Evolutionary conservation across 805 yeast genomes (phyloP).

Genomic region (Metschnikowia kunwiensis): DNA sequence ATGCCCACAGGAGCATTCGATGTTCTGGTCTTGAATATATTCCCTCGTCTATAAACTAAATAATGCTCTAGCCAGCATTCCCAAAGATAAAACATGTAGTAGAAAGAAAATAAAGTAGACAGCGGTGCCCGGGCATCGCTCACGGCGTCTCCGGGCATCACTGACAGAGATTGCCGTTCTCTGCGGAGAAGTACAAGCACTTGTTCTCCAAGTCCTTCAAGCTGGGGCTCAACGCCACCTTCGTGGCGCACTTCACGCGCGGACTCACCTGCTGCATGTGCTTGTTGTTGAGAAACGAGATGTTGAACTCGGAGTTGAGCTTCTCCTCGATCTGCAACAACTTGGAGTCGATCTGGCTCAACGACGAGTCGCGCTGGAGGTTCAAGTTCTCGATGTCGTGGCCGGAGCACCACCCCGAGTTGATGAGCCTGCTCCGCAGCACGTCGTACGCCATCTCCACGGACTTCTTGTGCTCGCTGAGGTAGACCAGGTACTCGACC

Average conservation of each 20-base stretch:
- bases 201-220: slow-evolving; percentile 34
- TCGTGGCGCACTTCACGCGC: slow-evolving; percentile 2
- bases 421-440: slow-evolving; percentile 30
- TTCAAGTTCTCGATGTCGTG: slow-evolving; percentile 39
- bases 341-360: slow-evolving; percentile 38
- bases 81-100: slow-evolving; percentile 6
- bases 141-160: not conserved
- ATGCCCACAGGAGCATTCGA: too few species aligned
- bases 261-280: slow-evolving; percentile 2
- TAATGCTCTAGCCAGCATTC: slow-evolving; percentile 12
- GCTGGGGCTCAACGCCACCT: slow-evolving; percentile 26
- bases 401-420: slow-evolving; percentile 43
- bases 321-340: slow-evolving; percentile 36
- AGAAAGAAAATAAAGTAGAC: slow-evolving; percentile 1
- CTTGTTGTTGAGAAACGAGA: slow-evolving; percentile 22
- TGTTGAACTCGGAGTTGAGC: slow-evolving; percentile 28
- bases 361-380: slow-evolving; percentile 34
- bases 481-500: slow-evolving; percentile 31
- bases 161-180: slow-evolving; percentile 6
- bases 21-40: too few species aligned
- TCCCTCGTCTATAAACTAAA: slow-evolving; percentile 9
- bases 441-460: slow-evolving; percentile 33
- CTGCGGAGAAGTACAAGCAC: slow-evolving; percentile 25
- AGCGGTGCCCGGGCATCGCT: not conserved
- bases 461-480: slow-evolving; percentile 32